These are phyloP conservation scores for Bryopsis sp. DNA, from an alignment of 139 green algal species.

Conservation along the genomic window DNA sequence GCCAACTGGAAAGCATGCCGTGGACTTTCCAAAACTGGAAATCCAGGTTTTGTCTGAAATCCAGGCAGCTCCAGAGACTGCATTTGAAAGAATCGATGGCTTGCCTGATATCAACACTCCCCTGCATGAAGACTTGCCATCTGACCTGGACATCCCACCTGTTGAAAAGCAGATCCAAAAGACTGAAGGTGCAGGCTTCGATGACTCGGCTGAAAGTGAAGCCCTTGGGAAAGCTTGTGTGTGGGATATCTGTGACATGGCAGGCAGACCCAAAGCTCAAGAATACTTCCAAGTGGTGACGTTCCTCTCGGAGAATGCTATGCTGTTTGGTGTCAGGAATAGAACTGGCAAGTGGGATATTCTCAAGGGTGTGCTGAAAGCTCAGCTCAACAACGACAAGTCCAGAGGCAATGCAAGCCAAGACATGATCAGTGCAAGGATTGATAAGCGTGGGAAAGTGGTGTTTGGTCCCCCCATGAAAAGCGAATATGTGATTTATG, in stretches of 20 bases:
- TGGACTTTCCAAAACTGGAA: too few relatives aligned
- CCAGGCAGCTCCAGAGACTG: too few relatives aligned
- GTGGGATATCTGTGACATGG: slow-evolving; percentile 56
- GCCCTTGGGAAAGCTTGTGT: slow-evolving; percentile 30
- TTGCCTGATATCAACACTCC: too few relatives aligned
- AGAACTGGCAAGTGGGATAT: too few relatives aligned
- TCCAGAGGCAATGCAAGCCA: slow-evolving; percentile 72
- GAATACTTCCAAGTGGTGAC: slow-evolving; percentile 53
- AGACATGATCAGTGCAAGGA: slow-evolving; percentile 63
- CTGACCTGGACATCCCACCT: too few relatives aligned
- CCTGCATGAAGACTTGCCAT: too few relatives aligned
- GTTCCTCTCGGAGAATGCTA: slow-evolving; percentile 61
- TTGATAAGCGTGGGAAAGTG: slow-evolving; percentile 65
- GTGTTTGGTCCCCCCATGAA: slow-evolving; percentile 41
- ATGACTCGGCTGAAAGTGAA: slow-evolving; percentile 37
- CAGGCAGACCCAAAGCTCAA: slow-evolving; percentile 45
- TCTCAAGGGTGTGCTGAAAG: too few relatives aligned
- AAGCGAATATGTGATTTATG: slow-evolving; percentile 50
- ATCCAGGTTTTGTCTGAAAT: too few relatives aligned
- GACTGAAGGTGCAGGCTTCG: slow-evolving; percentile 27
- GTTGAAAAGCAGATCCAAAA: slow-evolving; percentile 27
- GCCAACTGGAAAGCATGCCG: too few relatives aligned
- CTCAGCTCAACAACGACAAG: too few relatives aligned
- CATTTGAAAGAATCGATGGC: slow-evolving; percentile 68
- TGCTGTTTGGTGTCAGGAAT: too few relatives aligned